Conservation (phyloP, 2,329 filamentous ascomycete species). For the Penicillium sp. region DNA sequence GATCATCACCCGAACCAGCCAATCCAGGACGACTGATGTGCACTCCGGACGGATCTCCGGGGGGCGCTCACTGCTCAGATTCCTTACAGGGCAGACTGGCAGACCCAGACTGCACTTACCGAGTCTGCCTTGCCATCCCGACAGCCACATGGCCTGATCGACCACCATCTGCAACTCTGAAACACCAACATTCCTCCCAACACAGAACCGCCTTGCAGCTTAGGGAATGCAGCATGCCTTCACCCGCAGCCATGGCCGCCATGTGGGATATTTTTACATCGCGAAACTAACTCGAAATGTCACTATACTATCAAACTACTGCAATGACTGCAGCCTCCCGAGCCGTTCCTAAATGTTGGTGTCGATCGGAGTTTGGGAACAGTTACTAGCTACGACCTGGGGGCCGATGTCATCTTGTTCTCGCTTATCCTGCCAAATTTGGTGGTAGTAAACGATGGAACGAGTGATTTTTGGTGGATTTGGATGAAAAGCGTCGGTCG, state of each 20-base stretch:
- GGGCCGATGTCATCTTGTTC: constrained; percentile 1
- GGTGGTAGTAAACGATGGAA: neutral
- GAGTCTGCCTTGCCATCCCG: constrained; percentile 8
- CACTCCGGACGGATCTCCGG: neutral
- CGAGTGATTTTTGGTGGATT: neutral
- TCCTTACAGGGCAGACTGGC: neutral
- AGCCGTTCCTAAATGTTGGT: neutral
- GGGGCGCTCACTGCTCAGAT: neutral
- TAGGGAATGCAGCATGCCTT: neutral
- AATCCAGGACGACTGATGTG: neutral
- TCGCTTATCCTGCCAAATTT: neutral
- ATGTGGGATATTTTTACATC: constrained; percentile 9
- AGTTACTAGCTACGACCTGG: constrained; percentile 1
- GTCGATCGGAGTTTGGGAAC: neutral
- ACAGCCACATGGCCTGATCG: constrained; percentile 12
- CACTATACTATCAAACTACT: neutral
- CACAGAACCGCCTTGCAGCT: neutral
- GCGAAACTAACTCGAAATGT: neutral
- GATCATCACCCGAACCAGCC: neutral
- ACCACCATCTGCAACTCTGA: constrained; percentile 8
- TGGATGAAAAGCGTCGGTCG: neutral
- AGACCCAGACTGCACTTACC: neutral
- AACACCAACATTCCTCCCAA: constrained; percentile 5
- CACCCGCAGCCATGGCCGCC: constrained; percentile 1
- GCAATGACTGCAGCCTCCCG: neutral